phyloP scores from a whole-genome alignment of 164 flowering plant genomes.

The Euptelea pleiosperma region DNA sequence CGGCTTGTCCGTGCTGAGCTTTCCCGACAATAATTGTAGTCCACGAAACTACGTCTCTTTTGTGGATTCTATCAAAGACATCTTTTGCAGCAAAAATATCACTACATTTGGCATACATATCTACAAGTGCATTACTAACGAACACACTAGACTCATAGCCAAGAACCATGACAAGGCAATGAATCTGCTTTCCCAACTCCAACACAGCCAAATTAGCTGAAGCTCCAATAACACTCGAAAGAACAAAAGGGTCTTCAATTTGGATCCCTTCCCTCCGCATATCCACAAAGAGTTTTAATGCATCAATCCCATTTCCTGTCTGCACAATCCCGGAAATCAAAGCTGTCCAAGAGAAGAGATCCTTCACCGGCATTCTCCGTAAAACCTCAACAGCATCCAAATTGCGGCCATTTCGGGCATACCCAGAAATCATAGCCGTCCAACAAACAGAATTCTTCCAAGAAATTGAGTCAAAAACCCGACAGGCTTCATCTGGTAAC shows the following conservation, averaged over 20 bases:
- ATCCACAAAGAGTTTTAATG: conserved; percentile 40
- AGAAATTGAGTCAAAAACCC: conserved; percentile 50
- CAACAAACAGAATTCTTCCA: conserved; percentile 48
- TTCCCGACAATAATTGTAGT: conserved; percentile 82
- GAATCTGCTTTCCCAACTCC: conserved; percentile 74
- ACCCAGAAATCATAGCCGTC: conserved; percentile 76
- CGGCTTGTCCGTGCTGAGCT: conserved; percentile 81
- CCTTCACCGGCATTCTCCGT: conserved; percentile 30
- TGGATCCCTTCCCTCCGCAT: conserved; percentile 50
- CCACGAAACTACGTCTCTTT: conserved; percentile 78
- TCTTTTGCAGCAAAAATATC: conserved; percentile 51
- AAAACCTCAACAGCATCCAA: conserved; percentile 58
- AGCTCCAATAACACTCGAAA: conserved; percentile 64
- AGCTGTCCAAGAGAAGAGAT: conserved; percentile 70
- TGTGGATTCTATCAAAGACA: conserved; percentile 38
- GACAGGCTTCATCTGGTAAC: conserved; percentile 42
- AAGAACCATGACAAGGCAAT: conserved; percentile 49
- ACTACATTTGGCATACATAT: conserved; percentile 89
- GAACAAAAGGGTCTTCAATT: conserved; percentile 61
- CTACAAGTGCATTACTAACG: conserved; percentile 63
- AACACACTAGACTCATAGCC: conserved; percentile 65
- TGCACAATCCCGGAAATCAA: conserved; percentile 80
- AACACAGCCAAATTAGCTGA: conserved; percentile 57
- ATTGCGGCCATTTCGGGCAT: conserved; percentile 54
- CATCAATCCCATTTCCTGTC: conserved; percentile 47